These are phyloP conservation scores for Trypanosoma boissoni DNA, from an alignment of 208 protist genomes.

Conservation along the genomic window DNA sequence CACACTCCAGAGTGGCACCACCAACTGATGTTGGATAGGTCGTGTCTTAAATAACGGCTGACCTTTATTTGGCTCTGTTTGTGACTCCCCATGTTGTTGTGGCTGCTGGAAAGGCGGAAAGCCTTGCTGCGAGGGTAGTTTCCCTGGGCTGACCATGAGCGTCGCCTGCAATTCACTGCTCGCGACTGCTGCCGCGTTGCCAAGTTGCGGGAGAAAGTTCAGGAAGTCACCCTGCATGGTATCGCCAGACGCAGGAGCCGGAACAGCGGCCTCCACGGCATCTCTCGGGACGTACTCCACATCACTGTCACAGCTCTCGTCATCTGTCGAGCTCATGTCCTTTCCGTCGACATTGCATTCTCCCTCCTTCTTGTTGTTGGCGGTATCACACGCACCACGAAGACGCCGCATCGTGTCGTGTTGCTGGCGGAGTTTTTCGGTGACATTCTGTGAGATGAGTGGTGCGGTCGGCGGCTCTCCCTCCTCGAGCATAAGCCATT, in stretches of 20 bases:
- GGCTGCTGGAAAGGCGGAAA: too few relatives aligned
- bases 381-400: neutral
- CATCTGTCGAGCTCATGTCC: neutral
- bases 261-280: neutral
- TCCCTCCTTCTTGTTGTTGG: too few relatives aligned
- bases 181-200: constrained; percentile 13
- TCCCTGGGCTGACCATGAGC: constrained; percentile 25
- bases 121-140: too few relatives aligned
- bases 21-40: neutral
- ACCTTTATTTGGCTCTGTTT: neutral
- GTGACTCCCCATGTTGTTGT: neutral
- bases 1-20: constrained; percentile 35
- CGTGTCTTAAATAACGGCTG: neutral
- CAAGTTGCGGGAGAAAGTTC: constrained; percentile 24
- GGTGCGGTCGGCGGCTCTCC: constrained; percentile 14
- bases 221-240: constrained; percentile 59
- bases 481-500: constrained; percentile 75
- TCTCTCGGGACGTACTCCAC: neutral
- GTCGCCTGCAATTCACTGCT: constrained; percentile 42
- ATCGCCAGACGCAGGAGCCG: constrained; percentile 14
- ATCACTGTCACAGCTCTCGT: neutral
- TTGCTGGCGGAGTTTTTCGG: constrained; percentile 40
- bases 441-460: constrained; percentile 33
- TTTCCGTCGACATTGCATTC: neutral
- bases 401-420: constrained; percentile 25